Conservation (phyloP, 2,329 filamentous ascomycete genomes). For the Onygenales sp. region DNA sequence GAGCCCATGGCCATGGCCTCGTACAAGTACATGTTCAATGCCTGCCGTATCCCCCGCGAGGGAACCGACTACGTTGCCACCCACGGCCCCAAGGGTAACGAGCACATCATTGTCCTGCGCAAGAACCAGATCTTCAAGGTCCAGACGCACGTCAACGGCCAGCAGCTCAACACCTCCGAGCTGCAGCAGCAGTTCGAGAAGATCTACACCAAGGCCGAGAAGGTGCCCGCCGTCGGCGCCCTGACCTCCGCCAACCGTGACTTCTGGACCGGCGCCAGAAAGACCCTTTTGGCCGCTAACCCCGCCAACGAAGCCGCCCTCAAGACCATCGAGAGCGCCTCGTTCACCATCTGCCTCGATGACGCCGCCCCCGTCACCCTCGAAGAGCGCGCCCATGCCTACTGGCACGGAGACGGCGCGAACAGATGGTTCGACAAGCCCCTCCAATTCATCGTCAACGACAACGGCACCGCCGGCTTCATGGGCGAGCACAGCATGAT, state of each 20-base stretch:
- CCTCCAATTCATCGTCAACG: slow-evolving; percentile 93
- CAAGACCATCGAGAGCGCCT: slow-evolving; percentile 74
- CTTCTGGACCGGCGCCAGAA: slow-evolving; percentile 77
- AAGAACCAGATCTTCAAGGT: slow-evolving; percentile 99
- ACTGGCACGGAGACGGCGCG: slow-evolving; percentile 94
- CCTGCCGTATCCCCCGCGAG: slow-evolving; percentile 71
- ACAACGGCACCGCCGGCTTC: slow-evolving; percentile 95
- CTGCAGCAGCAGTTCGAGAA: slow-evolving; percentile 80
- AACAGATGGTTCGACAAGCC: slow-evolving; percentile 99
- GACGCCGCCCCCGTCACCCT: slow-evolving; percentile 84
- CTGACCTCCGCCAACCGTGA: slow-evolving; percentile 91
- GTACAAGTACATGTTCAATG: slow-evolving; percentile 99
- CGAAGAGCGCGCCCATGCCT: slow-evolving; percentile 88
- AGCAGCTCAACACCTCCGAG: slow-evolving; percentile 80
- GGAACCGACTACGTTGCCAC: slow-evolving; percentile 77
- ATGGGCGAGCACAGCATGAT: slow-evolving; percentile 99
- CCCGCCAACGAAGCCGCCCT: slow-evolving; percentile 69
- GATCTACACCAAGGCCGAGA: slow-evolving; percentile 70
- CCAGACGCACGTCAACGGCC: slow-evolving; percentile 66
- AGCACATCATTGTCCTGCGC: slow-evolving; percentile 80
- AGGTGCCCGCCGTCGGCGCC: slow-evolving; percentile 65
- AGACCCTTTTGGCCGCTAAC: slow-evolving; percentile 64
- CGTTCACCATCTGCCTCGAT: slow-evolving; percentile 89
- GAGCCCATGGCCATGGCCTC: slow-evolving; percentile 96
- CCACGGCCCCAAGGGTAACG: slow-evolving; percentile 63